Evolutionary conservation across 495 filamentous ascomycete species (phyloP), one percentile per base, ranked within the genome.

Genomic region (Annulohypoxylon moriforme): DNA sequence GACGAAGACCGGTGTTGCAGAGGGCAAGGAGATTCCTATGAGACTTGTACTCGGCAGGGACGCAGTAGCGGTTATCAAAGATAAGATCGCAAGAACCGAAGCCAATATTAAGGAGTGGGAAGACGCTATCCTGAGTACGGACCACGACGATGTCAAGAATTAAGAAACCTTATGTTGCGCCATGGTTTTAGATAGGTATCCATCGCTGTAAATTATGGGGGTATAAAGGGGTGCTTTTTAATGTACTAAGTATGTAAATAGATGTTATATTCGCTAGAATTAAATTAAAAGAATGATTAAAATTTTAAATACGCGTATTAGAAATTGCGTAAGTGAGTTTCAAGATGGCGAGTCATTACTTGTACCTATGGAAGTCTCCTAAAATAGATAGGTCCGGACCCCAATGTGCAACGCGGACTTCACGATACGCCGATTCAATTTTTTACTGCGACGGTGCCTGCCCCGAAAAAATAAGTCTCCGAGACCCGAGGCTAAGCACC

Each of bases 91-190:
- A 44, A 55, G 44, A 8, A 80, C 79, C 25, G 52, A 80, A 46
- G 67, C 65, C 63, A 44, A 78, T 55, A 40, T 83, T 14, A 76
- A 76, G 20, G 77, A 79, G 66, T 82, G 80, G 80, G 72, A 79
- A 57, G 75, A 72, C 1, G 72, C 83, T 4, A 67, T 73, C 34
- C 64, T 69, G n/a, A 75, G 62, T 40, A 75, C 71, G 10, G 62
- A 69, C 42, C 50, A 71, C 40, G 68, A 74, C 60, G 64, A 73
- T 60, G 52, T 62, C 1, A 25, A 56, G 22, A 60, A 63, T 46
- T 71, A 25, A 57, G 31, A 16, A 18, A 13, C 1, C 6, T 3
- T 20, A n/a, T n/a, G n/a, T n/a, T n/a, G n/a, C n/a, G n/a, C n/a
- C n/a, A n/a, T n/a, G n/a, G n/a, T n/a, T n/a, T n/a, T n/a, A n/a